A percentile compares a stretch with the other conserved stretches of the same genome.
Conservation (phyloP, 306 rosid genomes). For the Quercus agrifolia region DNA sequence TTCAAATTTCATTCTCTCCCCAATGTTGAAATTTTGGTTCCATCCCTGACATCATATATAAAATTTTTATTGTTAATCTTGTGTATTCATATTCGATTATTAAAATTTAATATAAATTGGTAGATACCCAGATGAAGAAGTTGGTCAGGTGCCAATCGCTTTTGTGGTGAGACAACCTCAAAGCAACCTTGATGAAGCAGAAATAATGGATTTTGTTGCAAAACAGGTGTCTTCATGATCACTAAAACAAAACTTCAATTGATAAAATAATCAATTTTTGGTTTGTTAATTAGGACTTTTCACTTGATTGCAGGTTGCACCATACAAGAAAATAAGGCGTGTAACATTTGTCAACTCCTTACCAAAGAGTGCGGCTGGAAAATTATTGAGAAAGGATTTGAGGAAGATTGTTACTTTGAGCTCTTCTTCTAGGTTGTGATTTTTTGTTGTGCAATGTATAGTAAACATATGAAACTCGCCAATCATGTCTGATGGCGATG, state of each 20-base stretch:
- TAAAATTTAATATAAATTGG: not conserved
- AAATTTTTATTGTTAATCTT: not conserved
- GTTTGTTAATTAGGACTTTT: too few relatives aligned
- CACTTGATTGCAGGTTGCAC: slow-evolving; percentile 7
- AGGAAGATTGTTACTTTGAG: not conserved
- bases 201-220: slow-evolving; percentile 13
- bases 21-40: too few relatives aligned
- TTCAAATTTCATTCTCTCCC: too few relatives aligned
- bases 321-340: slow-evolving; percentile 22
- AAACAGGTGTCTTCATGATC: slow-evolving; percentile 5
- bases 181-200: slow-evolving; percentile 3
- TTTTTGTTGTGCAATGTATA: too few relatives aligned
- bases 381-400: slow-evolving; percentile 20
- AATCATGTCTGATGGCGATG: too few relatives aligned
- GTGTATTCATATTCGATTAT: not conserved
- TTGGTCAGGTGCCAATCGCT: slow-evolving; percentile 24
- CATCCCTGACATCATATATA: not conserved
- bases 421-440: too few relatives aligned
- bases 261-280: too few relatives aligned
- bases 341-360: slow-evolving; percentile 22
- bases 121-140: slow-evolving; percentile 25
- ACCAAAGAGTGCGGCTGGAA: slow-evolving; percentile 23
- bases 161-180: slow-evolving; percentile 6
- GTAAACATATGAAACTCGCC: too few relatives aligned
- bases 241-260: too few relatives aligned